phyloP scores from a whole-genome alignment of 768 basidiomycete genomes.

The Fomitopsis pulvina region DNA sequence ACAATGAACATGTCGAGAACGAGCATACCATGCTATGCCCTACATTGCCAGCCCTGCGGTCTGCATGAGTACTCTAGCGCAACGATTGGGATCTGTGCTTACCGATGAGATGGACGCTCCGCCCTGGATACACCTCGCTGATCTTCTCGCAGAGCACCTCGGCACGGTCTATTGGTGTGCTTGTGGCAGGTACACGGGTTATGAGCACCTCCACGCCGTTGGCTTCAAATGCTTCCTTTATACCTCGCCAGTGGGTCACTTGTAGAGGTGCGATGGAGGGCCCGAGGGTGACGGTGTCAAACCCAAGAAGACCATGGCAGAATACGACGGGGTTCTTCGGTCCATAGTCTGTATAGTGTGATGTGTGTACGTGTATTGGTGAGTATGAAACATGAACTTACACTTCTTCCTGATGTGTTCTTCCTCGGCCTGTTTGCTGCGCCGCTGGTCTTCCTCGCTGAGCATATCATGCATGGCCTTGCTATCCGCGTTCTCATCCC shows the following conservation, averaged over 20 bases:
- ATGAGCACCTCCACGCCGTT: constrained; percentile 89
- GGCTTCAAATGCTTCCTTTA: constrained; percentile 84
- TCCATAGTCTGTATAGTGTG: constrained; percentile 48
- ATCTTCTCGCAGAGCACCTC: constrained; percentile 84
- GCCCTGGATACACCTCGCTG: constrained; percentile 71
- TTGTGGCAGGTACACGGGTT: constrained; percentile 90
- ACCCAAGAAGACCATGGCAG: constrained; percentile 91
- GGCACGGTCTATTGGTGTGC: constrained; percentile 82
- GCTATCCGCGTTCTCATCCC: constrained; percentile 14
- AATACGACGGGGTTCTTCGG: constrained; percentile 87
- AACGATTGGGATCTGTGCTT: constrained; percentile 15
- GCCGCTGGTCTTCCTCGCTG: constrained; percentile 18
- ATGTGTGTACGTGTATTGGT: neutral
- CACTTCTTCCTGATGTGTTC: constrained; percentile 20
- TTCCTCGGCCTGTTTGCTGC: constrained; percentile 12
- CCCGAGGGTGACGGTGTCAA: constrained; percentile 79
- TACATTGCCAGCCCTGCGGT: constrained; percentile 18
- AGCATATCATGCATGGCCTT: constrained; percentile 17
- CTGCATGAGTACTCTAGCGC: constrained; percentile 22
- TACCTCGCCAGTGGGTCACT: constrained; percentile 95
- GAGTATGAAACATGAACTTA: constrained; percentile 9
- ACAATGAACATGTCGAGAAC: neutral
- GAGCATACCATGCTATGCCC: constrained; percentile 69
- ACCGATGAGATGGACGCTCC: constrained; percentile 85
- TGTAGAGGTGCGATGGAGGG: constrained; percentile 72